A percentile compares a stretch with the other conserved stretches of the same genome.
Conservation (phyloP, 371 early-diverging fungal species). For the Dinochytrium kinnereticum region DNA sequence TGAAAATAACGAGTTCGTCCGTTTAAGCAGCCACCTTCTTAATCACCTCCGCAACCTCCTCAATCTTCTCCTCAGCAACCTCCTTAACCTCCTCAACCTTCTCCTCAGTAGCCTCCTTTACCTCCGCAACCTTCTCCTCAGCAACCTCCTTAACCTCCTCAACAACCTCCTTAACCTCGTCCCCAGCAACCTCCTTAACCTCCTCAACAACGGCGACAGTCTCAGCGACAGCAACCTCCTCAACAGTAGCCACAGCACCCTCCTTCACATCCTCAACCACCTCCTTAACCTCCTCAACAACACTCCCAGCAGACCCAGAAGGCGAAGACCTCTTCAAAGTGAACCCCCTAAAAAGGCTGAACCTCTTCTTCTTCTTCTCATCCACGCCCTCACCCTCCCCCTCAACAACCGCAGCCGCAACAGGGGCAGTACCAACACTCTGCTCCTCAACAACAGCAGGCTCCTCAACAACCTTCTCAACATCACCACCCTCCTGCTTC, state of each 20-base stretch:
- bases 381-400: neutral
- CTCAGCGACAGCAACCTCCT: conserved; percentile 15
- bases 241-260: neutral
- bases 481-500: conserved; percentile 11
- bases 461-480: conserved; percentile 1
- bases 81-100: neutral
- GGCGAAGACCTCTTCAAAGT: neutral
- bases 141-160: conserved; percentile 1
- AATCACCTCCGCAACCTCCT: neutral
- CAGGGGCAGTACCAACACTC: too few species aligned
- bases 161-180: neutral
- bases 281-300: conserved; percentile 10
- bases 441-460: neutral
- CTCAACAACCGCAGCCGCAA: neutral
- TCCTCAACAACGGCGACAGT: neutral
- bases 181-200: neutral
- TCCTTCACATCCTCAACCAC: neutral
- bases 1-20: neutral
- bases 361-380: conserved; percentile 2
- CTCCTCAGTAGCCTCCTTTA: neutral
- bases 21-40: neutral
- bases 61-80: neutral
- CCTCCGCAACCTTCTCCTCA: conserved; percentile 1
- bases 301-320: neutral
- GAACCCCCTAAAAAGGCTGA: conserved; percentile 6